These are phyloP conservation scores for Globisporangium solare DNA, from an alignment of 352 stramenopile genomes.

Conservation along the genomic window DNA sequence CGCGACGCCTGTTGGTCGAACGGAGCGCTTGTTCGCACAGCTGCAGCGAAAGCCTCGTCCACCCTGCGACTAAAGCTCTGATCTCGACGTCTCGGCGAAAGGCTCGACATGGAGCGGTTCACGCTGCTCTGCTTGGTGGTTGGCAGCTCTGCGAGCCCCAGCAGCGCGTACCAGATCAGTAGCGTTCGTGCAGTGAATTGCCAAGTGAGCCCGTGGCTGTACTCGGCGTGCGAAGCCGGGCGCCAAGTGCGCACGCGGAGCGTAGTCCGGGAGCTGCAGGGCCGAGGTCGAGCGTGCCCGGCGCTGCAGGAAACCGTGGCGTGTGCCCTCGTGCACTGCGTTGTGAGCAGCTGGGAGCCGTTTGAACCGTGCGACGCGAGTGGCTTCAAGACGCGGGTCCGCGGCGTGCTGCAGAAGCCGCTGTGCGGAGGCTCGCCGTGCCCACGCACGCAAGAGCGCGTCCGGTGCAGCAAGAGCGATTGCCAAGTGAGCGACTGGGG, in stretches of 20 bases:
- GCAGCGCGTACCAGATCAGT: neutral
- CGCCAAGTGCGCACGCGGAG: constrained; percentile 16
- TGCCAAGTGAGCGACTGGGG: constrained; percentile 33
- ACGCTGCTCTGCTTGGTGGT: too few species aligned
- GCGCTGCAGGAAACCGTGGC: constrained; percentile 19
- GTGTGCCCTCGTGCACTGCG: constrained; percentile 21
- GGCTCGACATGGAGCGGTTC: too few species aligned
- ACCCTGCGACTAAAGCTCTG: too few species aligned
- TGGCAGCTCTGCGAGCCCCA: too few species aligned
- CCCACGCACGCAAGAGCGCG: constrained; percentile 16
- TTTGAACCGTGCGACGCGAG: constrained; percentile 20
- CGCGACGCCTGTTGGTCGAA: too few species aligned
- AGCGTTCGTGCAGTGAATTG: neutral
- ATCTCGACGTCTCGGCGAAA: too few species aligned
- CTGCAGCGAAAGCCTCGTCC: too few species aligned
- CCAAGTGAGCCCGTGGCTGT: constrained; percentile 8
- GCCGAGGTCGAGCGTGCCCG: constrained; percentile 19
- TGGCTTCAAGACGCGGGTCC: constrained; percentile 25
- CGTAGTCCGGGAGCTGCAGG: constrained; percentile 16
- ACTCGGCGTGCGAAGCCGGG: constrained; percentile 6
- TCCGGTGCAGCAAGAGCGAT: constrained; percentile 21
- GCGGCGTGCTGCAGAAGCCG: constrained; percentile 17
- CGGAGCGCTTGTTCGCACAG: too few species aligned
- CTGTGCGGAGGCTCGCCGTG: constrained; percentile 22
- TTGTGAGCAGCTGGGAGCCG: constrained; percentile 21